Base-by-base conservation (phyloP, 805 yeast genomes). In the Lipomyces orientalis region DNA sequence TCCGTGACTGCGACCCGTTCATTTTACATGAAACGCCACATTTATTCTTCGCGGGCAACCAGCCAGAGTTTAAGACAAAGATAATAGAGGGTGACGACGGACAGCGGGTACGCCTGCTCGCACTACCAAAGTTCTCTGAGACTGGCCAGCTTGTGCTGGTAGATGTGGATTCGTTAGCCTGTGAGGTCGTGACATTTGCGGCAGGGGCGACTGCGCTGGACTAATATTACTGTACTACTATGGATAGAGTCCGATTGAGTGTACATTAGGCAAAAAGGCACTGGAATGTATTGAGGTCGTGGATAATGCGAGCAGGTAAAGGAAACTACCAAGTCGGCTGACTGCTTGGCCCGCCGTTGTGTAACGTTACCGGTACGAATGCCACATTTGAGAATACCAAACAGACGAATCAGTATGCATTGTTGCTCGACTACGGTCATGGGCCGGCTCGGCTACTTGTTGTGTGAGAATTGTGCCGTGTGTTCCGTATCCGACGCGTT, bases 31-130 rank as follows among this genome's bases (percentile, higher is more conserved):
- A 90, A 74, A 86, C 90, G 19, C 98, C 98, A 0, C 93, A 92
- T 76, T 89, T 93, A 2, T 92, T 90, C 75, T 87, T 91, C 73
- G 91, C 86, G 2, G 98, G 97, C 0, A 94, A 93, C 75, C 97
- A 92, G 77, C 86, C 88, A 0, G 75, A 77, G 39, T 92, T 83
- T 76, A 88, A 83, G 58, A 77, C 87, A 0, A 81, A 83, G 35
- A 61, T 77, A 2, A 71, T 85, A 19, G 75, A 78, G 34, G 73
- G 85, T 14, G 79, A 75, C 0, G 79, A 76, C 2, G 76, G 78
- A 8, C 79, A 79, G 43, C 51, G 71, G 0, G 86, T 89, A 9
- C 80, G 87, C 60, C 68, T 91, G 29, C 81, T 95, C 16, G 79
- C 88, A 1, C 81, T 95, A 6, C 98, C 99, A 0, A 81, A 81